These are phyloP conservation scores for Mortierella claussenii DNA, from an alignment of 192 early-diverging fungal genomes.

Conservation along the genomic window DNA sequence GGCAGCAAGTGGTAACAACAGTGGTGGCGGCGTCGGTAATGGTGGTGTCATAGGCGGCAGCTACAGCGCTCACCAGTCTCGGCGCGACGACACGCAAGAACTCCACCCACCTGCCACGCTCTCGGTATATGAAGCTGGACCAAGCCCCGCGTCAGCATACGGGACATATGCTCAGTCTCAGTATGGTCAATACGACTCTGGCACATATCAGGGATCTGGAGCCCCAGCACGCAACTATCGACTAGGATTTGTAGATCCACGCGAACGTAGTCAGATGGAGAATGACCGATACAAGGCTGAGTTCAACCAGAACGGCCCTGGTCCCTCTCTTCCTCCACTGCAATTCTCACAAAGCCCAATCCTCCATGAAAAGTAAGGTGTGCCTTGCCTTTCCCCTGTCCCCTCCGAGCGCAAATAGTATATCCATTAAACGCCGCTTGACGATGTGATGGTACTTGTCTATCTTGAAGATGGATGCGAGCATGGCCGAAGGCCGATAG, in stretches of 20 bases:
- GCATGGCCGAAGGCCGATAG: no score
- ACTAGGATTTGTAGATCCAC: constrained; percentile 41
- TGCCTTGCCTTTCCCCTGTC: not conserved
- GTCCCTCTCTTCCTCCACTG: constrained; percentile 19
- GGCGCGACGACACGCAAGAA: constrained; percentile 28
- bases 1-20: not conserved
- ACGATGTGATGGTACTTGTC: no score
- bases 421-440: no score
- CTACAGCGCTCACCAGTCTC: constrained; percentile 7
- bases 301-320: not conserved
- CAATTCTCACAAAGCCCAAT: constrained; percentile 45
- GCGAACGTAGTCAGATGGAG: constrained; percentile 28
- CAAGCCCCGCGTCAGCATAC: constrained; percentile 2
- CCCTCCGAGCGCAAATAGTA: no score
- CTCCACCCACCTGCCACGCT: constrained; percentile 19
- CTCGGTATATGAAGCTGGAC: constrained; percentile 8
- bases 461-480: no score
- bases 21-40: not conserved
- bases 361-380: constrained; percentile 30
- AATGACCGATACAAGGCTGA: constrained; percentile 37
- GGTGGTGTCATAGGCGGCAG: not conserved
- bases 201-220: constrained; percentile 14
- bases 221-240: constrained; percentile 26
- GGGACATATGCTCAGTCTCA: constrained; percentile 10
- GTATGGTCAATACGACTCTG: constrained; percentile 12